Conservation (phyloP, 2,329 filamentous ascomycete species). For the Daldinia eschscholtzii region DNA sequence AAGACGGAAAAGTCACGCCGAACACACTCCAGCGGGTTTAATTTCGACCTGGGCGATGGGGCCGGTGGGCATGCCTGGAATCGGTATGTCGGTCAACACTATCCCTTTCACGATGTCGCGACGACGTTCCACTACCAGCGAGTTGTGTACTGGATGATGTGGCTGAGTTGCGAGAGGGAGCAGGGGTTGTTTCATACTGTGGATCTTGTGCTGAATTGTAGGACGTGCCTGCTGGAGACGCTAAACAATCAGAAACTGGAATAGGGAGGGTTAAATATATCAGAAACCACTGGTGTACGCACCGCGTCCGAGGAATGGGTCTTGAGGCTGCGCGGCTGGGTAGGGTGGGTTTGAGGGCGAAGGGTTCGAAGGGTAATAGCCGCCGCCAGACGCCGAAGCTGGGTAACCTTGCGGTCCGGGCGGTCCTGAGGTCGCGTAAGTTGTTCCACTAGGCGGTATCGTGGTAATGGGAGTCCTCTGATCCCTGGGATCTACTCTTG, state of each 20-base stretch:
- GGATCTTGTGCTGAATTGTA: conserved; percentile 60
- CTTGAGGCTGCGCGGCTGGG: conserved; percentile 60
- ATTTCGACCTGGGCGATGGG: conserved; percentile 50
- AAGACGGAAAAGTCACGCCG: conserved; percentile 42
- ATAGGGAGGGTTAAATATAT: conserved; percentile 42
- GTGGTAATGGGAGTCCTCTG: conserved; percentile 50
- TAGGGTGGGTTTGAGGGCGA: conserved; percentile 53
- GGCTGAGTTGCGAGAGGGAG: conserved; percentile 50
- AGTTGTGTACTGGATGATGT: conserved; percentile 50
- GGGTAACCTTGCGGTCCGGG: conserved; percentile 49
- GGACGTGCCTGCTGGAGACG: conserved; percentile 63
- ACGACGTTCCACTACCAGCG: conserved; percentile 50
- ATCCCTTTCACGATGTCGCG: conserved; percentile 50
- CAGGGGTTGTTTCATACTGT: conserved; percentile 65
- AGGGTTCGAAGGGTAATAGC: conserved; percentile 54
- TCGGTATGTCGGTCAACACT: conserved; percentile 52
- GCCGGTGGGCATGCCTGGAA: conserved; percentile 48
- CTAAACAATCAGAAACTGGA: conserved; percentile 62
- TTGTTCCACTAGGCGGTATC: conserved; percentile 50
- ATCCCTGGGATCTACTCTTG: conserved; percentile 46
- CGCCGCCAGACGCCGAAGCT: conserved; percentile 44
- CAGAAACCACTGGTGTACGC: conserved; percentile 60
- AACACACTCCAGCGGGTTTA: conserved; percentile 35
- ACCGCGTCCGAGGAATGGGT: conserved; percentile 71
- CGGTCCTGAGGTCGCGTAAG: conserved; percentile 51